Base-by-base conservation (phyloP, 1,284 basidiomycete species). In the Trichosporon ovoides region DNA sequence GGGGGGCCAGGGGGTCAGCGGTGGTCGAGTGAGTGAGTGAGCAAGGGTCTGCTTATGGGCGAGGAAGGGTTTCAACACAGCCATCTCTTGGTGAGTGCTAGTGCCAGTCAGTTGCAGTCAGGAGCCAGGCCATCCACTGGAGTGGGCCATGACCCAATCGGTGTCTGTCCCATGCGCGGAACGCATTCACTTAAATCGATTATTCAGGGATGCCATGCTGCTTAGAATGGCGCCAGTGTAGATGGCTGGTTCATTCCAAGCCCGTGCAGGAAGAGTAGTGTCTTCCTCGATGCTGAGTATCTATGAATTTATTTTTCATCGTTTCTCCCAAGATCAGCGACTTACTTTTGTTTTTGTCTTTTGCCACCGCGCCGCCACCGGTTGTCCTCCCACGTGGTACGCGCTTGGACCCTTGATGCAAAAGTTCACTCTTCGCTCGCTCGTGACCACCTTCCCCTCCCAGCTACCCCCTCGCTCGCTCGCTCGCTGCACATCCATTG, bases 361-460 rank as follows among this genome's bases (percentile, higher is more conserved):
- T 48, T 48, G 43, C 43, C 43, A 48, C 43, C 43, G 43, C 10
- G 24, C 43, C 18, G n/a, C 35, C n/a, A n/a, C n/a, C n/a, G n/a
- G n/a, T n/a, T n/a, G n/a, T n/a, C 36, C 7, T 11, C 12, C 50
- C 50, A 52, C 51, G 51, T 52, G 51, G 51, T 20, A 10, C 24
- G 19, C 18, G 35, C 51, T 38, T 28, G 24, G 43, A 48, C 43
- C 43, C 43, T 48, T n/a, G n/a, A 22, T 28, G 51, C 51, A 52
- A 52, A 52, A 52, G 51, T 52, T 52, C 35, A 36, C 43, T 22
- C 28, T 31, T n/a, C n/a, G n/a, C n/a, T n/a, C n/a, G 43, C 24
- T 22, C 24, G 43, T 31, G 24, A 48, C 16, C n/a, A 28, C 24
- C 14, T 31, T 4, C 28, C 9, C 5, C 28, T 9, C 28, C 22